phyloP scores from a whole-genome alignment of 1,284 basidiomycete species.

The Ustilago bromivora region DNA sequence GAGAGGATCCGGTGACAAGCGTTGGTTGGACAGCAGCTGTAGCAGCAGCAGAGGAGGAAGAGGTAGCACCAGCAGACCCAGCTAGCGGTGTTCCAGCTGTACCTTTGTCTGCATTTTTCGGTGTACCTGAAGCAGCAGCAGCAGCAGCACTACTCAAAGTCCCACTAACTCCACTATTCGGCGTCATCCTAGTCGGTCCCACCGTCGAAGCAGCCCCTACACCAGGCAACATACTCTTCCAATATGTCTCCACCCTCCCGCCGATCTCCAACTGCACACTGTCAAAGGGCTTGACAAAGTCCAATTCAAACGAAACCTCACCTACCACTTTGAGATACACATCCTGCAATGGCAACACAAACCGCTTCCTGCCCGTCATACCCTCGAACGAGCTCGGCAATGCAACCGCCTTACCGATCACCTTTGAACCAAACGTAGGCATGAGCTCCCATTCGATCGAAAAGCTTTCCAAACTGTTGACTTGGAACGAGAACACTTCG shows the following conservation, averaged over 20 bases:
- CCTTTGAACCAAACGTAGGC: conserved; percentile 98
- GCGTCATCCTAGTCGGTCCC: conserved; percentile 58
- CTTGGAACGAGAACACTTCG: conserved; percentile 90
- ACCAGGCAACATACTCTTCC: conserved; percentile 68
- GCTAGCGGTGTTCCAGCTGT: conserved; percentile 22
- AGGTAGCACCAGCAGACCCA: conserved; percentile 19
- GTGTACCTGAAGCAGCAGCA: conserved; percentile 10
- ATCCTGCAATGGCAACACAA: conserved; percentile 81
- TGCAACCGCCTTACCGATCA: conserved; percentile 91
- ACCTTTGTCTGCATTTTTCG: conserved; percentile 17
- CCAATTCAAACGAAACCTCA: conserved; percentile 91
- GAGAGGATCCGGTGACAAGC: conserved; percentile 83
- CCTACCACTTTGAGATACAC: conserved; percentile 93
- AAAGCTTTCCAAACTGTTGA: conserved; percentile 79
- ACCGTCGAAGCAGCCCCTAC: conserved; percentile 24
- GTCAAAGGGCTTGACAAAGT: conserved; percentile 88
- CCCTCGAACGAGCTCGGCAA: conserved; percentile 80
- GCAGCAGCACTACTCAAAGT: conserved; percentile 26
- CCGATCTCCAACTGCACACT: conserved; percentile 95
- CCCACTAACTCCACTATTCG: conserved; percentile 50
- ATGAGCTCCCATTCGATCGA: conserved; percentile 93
- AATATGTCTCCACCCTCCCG: conserved; percentile 75
- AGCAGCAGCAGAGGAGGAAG: conserved; percentile 20
- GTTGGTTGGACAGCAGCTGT: conserved; percentile 49
- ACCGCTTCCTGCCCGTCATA: conserved; percentile 62